Percentiles rank a stretch among this genome's conserved stretches.
These are phyloP conservation scores for Ramicandelaber brevisporus DNA, from an alignment of 192 early-diverging fungal species.

Conservation along the genomic window DNA sequence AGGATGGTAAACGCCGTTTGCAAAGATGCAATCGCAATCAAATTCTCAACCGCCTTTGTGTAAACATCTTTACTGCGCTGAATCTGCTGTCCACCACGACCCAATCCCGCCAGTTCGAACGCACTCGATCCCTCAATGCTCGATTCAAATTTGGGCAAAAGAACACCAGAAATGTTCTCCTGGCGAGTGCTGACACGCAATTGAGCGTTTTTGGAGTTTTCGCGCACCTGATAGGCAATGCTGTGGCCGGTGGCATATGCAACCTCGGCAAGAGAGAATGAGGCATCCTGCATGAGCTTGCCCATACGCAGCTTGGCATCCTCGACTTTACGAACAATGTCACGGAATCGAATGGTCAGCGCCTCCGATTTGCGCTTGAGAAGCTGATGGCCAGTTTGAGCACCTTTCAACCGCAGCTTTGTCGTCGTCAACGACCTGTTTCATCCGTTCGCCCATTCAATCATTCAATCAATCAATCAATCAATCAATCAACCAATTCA, in stretches of 20 bases:
- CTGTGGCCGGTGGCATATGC: conserved; percentile 89
- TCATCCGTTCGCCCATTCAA: background rate
- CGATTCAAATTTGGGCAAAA: conserved; percentile 76
- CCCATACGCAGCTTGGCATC: conserved; percentile 98
- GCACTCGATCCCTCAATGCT: conserved; percentile 62
- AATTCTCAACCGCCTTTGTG: conserved; percentile 75
- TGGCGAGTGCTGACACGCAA: conserved; percentile 73
- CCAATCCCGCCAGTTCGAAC: conserved; percentile 95
- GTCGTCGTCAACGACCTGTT: conserved; percentile 79
- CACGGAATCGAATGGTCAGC: conserved; percentile 77
- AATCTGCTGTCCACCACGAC: conserved; percentile 92
- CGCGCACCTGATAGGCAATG: conserved; percentile 94
- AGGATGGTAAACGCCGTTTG: conserved; percentile 98
- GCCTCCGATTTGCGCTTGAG: conserved; percentile 97
- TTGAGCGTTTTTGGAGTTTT: conserved; percentile 74
- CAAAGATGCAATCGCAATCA: conserved; percentile 91
- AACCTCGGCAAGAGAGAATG: conserved; percentile 94
- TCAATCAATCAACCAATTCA: background rate
- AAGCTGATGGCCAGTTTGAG: conserved; percentile 91
- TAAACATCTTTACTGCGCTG: conserved; percentile 88
- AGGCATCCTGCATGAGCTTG: conserved; percentile 91
- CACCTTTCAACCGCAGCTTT: conserved; percentile 90
- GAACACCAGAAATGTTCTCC: conserved; percentile 95
- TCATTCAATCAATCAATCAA: background rate
- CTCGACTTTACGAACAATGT: conserved; percentile 89